These are phyloP conservation scores for Salix caprea DNA, from an alignment of 345 rosid species.

Conservation along the genomic window DNA sequence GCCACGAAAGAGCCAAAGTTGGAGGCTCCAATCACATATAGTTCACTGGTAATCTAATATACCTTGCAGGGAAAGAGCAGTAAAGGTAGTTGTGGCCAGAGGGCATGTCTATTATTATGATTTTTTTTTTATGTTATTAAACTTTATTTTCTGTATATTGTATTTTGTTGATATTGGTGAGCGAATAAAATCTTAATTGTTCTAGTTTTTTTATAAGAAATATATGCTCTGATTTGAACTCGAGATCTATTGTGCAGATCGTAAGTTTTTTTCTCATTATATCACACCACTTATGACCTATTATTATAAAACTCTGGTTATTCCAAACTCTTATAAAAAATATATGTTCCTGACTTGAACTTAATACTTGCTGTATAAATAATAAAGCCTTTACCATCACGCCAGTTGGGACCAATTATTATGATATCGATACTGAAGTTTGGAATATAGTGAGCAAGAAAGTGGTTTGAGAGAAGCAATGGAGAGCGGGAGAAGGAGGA, in stretches of 20 bases:
- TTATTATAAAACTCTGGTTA: no score
- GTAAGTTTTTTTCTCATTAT: no score
- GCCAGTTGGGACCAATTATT: no score
- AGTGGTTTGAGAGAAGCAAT: neutral
- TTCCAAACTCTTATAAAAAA: rapidly evolving
- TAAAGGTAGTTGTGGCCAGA: conserved; percentile 24
- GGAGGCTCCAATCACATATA: conserved; percentile 27
- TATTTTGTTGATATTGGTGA: rapidly evolving
- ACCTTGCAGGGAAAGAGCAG: neutral
- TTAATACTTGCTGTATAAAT: no score
- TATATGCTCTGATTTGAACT: no score
- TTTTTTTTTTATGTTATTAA: no score
- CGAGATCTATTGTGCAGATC: rapidly evolving
- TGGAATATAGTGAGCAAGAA: conserved; percentile 21
- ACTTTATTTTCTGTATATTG: no score
- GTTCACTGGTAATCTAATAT: neutral
- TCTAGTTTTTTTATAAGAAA: no score
- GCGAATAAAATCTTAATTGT: rapidly evolving
- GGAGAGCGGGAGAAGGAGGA: neutral
- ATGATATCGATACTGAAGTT: conserved; percentile 30
- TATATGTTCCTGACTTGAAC: rapidly evolving
- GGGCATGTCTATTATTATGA: conserved; percentile 15
- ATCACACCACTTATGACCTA: no score
- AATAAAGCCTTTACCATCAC: no score
- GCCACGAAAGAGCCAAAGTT: conserved; percentile 34